Evolutionary conservation across 768 basidiomycete genomes (phyloP).

Genomic region (Rhodotorula babjevae): DNA sequence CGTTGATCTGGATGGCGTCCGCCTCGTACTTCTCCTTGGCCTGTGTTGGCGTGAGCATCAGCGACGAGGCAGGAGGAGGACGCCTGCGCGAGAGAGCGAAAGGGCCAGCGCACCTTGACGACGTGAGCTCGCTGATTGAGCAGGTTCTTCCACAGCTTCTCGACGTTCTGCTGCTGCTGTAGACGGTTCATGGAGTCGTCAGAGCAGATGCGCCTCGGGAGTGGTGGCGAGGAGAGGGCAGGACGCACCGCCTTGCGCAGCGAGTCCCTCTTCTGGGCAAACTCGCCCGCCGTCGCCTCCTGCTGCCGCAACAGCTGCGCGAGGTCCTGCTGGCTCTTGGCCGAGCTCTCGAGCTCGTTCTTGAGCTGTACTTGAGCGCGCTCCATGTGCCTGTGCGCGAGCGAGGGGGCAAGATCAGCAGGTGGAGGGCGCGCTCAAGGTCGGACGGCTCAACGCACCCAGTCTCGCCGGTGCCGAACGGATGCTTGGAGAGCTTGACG

Average conservation of each 20-base stretch:
- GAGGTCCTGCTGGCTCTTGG: slow-evolving; percentile 65
- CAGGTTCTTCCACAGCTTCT: slow-evolving; percentile 86
- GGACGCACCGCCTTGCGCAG: slow-evolving; percentile 61
- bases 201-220: not conserved
- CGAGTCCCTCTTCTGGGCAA: slow-evolving; percentile 62
- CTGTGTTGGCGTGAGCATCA: not conserved
- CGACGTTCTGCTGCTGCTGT: slow-evolving; percentile 63
- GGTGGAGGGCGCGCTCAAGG: not conserved
- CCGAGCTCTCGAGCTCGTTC: slow-evolving; percentile 77
- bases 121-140: slow-evolving; percentile 81
- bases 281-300: slow-evolving; percentile 61
- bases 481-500: slow-evolving; percentile 66
- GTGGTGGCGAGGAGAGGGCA: not conserved
- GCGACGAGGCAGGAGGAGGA: no score
- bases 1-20: slow-evolving; percentile 89
- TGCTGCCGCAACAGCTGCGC: slow-evolving; percentile 69
- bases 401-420: no score
- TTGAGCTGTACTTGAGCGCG: slow-evolving; percentile 71
- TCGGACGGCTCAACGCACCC: slow-evolving; percentile 58
- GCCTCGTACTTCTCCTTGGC: slow-evolving; percentile 89
- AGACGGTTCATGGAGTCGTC: no score
- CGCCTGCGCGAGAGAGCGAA: not conserved
- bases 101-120: slow-evolving; percentile 53
- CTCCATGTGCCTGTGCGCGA: slow-evolving; percentile 22
- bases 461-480: slow-evolving; percentile 83